Conservation (phyloP, 2,329 filamentous ascomycete species). For the Neopestalotiopsis sp. region DNA sequence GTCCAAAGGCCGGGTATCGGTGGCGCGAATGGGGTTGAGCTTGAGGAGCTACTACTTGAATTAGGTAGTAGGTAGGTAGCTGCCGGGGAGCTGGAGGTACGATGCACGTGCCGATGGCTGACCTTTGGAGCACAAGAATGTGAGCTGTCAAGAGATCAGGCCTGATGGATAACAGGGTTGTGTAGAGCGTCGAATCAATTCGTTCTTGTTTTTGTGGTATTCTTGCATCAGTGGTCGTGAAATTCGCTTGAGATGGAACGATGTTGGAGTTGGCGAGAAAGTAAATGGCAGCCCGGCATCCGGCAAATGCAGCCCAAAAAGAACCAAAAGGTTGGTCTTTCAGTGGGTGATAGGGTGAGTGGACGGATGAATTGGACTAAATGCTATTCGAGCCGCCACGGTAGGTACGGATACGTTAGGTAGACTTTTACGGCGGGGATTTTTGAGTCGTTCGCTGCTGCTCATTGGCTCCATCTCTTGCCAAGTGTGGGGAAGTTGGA, state of each 20-base stretch:
- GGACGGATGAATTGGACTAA: neutral
- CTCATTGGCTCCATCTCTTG: neutral
- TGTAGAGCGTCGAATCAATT: too few relatives aligned
- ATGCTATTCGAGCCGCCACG: too few relatives aligned
- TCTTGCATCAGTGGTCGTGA: neutral
- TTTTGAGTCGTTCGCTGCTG: too few relatives aligned
- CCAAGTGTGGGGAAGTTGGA: neutral
- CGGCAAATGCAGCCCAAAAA: neutral
- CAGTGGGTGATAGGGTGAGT: too few relatives aligned
- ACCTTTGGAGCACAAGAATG: too few relatives aligned
- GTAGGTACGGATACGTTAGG: neutral
- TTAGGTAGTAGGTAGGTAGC: neutral
- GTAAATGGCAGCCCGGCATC: neutral
- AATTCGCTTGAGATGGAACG: neutral
- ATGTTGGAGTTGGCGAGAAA: slow-evolving; percentile 4
- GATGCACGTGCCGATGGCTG: too few relatives aligned
- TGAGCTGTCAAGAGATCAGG: too few relatives aligned
- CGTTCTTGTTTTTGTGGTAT: neutral
- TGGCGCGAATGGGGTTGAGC: neutral
- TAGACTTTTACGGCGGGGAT: too few relatives aligned
- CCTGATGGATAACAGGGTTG: too few relatives aligned
- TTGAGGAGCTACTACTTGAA: neutral
- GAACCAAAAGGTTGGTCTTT: neutral
- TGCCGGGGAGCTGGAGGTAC: too few relatives aligned
- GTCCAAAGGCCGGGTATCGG: neutral